Percentiles rank a stretch among this genome's conserved stretches.
Conservation (phyloP, 805 yeast species). For the Wickerhamomyces queroliae region DNA sequence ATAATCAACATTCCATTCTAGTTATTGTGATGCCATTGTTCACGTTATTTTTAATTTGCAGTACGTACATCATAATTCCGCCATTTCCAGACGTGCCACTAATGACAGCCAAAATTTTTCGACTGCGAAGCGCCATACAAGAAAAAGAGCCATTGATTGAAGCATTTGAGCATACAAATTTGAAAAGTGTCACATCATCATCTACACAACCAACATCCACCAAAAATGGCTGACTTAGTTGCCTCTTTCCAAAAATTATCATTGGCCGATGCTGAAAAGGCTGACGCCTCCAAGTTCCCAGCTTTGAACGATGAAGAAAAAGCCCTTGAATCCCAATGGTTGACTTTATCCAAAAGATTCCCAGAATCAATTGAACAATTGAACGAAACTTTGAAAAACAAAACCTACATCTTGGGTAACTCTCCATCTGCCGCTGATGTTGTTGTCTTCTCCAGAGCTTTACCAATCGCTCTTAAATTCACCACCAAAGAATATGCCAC, state of each 20-base stretch:
- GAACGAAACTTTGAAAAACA: slow-evolving; percentile 61
- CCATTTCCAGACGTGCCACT: too few species aligned
- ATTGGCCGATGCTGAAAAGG: slow-evolving; percentile 20
- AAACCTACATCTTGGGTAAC: slow-evolving; percentile 69
- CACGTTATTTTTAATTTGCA: too few species aligned
- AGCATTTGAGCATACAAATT: too few species aligned
- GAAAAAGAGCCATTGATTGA: background rate
- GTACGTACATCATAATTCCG: too few species aligned
- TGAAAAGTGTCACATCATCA: background rate
- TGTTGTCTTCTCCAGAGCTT: slow-evolving; percentile 57
- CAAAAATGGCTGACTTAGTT: slow-evolving; percentile 24
- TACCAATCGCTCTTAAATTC: slow-evolving; percentile 56
- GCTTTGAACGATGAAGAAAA: slow-evolving; percentile 41
- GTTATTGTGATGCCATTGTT: too few species aligned
- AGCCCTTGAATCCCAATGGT: slow-evolving; percentile 77
- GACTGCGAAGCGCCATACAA: background rate
- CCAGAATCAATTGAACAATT: slow-evolving; percentile 50
- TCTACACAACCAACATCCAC: background rate
- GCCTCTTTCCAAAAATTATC: slow-evolving; percentile 25
- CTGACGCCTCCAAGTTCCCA: slow-evolving; percentile 19
- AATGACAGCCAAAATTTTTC: too few species aligned
- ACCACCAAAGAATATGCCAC: slow-evolving; percentile 47
- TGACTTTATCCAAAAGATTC: slow-evolving; percentile 60
- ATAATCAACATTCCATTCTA: too few species aligned
- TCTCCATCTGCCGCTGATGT: slow-evolving; percentile 67